A percentile compares a stretch with the other conserved stretches of the same genome.
Conservation (phyloP, 2,329 filamentous ascomycete species). For the Graphilbum ipis-grandicollis region DNA sequence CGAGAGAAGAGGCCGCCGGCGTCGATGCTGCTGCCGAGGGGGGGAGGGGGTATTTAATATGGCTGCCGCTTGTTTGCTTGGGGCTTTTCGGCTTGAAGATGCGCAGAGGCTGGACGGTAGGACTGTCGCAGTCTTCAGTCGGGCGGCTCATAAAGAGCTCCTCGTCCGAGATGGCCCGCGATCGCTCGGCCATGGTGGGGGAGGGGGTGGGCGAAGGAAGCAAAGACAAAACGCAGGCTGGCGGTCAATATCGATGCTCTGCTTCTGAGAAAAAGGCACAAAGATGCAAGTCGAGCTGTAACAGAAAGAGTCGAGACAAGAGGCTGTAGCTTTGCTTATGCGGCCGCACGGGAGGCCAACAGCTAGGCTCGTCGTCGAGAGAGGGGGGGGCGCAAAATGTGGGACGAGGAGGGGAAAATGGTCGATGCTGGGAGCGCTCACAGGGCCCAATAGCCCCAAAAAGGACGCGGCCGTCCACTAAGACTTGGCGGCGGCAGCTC, state of each 20-base stretch:
- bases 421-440: too few relatives aligned
- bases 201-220: not conserved
- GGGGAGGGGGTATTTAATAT: slow-evolving; percentile 33
- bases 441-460: too few relatives aligned
- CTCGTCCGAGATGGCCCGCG: slow-evolving; percentile 54
- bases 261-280: too few relatives aligned
- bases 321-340: too few relatives aligned
- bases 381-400: too few relatives aligned
- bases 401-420: too few relatives aligned
- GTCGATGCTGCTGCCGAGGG: slow-evolving; percentile 25
- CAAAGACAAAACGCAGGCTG: too few relatives aligned
- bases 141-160: slow-evolving; percentile 62
- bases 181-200: slow-evolving; percentile 22
- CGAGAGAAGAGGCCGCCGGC: too few relatives aligned
- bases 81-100: slow-evolving; percentile 67
- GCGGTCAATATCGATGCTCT: too few relatives aligned
- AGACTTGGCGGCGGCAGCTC: too few relatives aligned
- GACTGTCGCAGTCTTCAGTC: slow-evolving; percentile 42
- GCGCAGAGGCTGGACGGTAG: slow-evolving; percentile 66
- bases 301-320: too few relatives aligned
- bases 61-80: slow-evolving; percentile 12
- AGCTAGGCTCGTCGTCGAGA: not conserved
- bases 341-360: slow-evolving; percentile 1
- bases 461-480: too few relatives aligned
- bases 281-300: not conserved